Percentiles rank a stretch among this genome's conserved stretches.
Evolutionary conservation across 768 basidiomycete species (phyloP).

Genomic region (Podaxis pistillaris): DNA sequence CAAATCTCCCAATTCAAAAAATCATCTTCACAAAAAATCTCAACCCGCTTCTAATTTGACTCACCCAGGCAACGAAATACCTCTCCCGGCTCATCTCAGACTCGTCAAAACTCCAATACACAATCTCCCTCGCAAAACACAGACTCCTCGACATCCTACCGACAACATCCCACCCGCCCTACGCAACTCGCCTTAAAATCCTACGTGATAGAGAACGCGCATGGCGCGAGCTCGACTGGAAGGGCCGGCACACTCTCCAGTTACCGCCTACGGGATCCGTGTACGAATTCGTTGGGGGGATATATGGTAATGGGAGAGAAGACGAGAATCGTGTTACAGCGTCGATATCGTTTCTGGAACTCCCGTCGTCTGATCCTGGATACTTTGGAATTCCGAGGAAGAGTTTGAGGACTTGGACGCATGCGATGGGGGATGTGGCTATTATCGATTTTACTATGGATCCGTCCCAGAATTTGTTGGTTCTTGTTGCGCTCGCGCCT

Average conservation of each 20-base stretch:
- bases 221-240: constrained; percentile 47
- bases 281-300: constrained; percentile 49
- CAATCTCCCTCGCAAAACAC: constrained; percentile 47
- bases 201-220: constrained; percentile 42
- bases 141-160: constrained; percentile 40
- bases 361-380: constrained; percentile 34
- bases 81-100: constrained; percentile 35
- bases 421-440: constrained; percentile 38
- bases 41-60: background rate
- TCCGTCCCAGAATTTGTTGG: constrained; percentile 51
- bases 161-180: constrained; percentile 28
- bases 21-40: background rate
- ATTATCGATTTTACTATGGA: constrained; percentile 60
- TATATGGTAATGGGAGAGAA: constrained; percentile 50
- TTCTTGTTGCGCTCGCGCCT: constrained; percentile 44
- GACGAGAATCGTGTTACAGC: constrained; percentile 38
- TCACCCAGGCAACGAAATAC: constrained; percentile 36
- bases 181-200: constrained; percentile 37
- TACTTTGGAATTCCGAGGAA: constrained; percentile 21
- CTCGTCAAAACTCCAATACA: constrained; percentile 47
- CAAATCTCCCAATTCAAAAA: no score
- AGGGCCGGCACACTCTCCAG: constrained; percentile 32
- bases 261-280: constrained; percentile 45
- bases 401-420: constrained; percentile 40
- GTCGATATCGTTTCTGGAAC: constrained; percentile 50